Conservation (phyloP, 768 basidiomycete species). For the Suillus americanus region DNA sequence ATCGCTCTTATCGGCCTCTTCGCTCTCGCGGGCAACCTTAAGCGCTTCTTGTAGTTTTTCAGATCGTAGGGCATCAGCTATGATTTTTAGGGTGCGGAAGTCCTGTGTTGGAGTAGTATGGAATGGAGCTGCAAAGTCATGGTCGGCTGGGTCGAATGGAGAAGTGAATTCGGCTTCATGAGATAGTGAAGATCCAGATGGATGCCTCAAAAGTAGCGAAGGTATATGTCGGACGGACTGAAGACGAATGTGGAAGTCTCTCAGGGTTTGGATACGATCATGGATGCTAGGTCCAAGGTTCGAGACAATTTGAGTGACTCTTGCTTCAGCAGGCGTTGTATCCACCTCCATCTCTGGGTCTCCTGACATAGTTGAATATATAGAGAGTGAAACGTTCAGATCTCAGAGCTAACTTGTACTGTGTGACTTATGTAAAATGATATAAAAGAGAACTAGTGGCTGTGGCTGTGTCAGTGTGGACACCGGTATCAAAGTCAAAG, state of each 20-base stretch:
- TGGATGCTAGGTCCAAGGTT: conserved; percentile 31
- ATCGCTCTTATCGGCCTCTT: conserved; percentile 49
- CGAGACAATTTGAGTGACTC: conserved; percentile 5
- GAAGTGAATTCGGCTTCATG: conserved; percentile 27
- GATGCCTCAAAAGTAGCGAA: conserved; percentile 41
- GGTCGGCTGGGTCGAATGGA: conserved; percentile 27
- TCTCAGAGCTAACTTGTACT: background rate
- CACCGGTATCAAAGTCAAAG: background rate
- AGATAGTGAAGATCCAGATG: conserved; percentile 24
- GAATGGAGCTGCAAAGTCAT: conserved; percentile 29
- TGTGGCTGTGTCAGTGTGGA: conserved; percentile 6
- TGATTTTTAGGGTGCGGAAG: conserved; percentile 46
- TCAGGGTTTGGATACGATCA: conserved; percentile 45
- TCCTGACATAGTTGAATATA: background rate
- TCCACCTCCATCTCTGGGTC: conserved; percentile 8
- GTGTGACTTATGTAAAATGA: background rate
- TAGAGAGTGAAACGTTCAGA: background rate
- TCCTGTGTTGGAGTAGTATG: conserved; percentile 34
- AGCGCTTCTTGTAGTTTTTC: conserved; percentile 61
- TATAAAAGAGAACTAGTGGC: background rate
- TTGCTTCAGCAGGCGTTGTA: background rate
- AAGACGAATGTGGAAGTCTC: conserved; percentile 45
- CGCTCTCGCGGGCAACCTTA: conserved; percentile 52
- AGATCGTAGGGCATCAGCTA: conserved; percentile 48
- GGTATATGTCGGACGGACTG: conserved; percentile 48